These are phyloP conservation scores for Nakazawaea wickerhamii DNA, from an alignment of 805 yeast species.

Conservation along the genomic window DNA sequence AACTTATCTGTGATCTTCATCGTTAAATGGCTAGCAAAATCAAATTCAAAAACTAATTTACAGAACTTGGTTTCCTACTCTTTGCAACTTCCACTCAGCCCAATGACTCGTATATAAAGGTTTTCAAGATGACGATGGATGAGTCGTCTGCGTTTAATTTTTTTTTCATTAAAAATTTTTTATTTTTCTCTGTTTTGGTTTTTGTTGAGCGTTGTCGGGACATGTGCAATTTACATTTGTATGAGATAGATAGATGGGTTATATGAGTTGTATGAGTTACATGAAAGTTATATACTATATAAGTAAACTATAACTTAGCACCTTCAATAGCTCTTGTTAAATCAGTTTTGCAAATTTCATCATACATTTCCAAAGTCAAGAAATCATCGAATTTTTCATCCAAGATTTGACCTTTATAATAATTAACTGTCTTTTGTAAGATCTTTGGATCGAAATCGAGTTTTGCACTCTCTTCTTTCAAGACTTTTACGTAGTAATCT, in stretches of 20 bases:
- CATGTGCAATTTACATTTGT: background rate
- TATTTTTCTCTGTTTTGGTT: no score
- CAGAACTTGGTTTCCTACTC: no score
- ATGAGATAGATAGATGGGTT: background rate
- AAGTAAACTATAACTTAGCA: slow-evolving; percentile 6
- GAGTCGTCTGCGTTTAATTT: no score
- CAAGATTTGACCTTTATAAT: slow-evolving; percentile 59
- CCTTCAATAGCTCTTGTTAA: slow-evolving; percentile 4
- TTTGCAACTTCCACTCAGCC: no score
- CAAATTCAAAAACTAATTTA: no score
- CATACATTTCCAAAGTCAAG: slow-evolving; percentile 60
- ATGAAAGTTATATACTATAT: background rate
- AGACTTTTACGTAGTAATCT: slow-evolving; percentile 42
- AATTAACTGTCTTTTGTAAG: slow-evolving; percentile 51
- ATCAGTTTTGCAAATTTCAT: slow-evolving; percentile 37
- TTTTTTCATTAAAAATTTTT: no score
- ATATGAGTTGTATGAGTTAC: no score
- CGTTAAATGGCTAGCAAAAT: no score
- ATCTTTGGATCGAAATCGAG: slow-evolving; percentile 37
- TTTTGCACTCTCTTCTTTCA: slow-evolving; percentile 52
- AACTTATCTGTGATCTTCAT: slow-evolving; percentile 47
- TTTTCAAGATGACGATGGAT: background rate
- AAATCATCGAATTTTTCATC: slow-evolving; percentile 60
- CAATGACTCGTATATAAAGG: no score
- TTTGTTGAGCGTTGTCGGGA: background rate